Evolutionary conservation across 768 basidiomycete genomes (phyloP).

Genomic region (Lentinula raphanica): DNA sequence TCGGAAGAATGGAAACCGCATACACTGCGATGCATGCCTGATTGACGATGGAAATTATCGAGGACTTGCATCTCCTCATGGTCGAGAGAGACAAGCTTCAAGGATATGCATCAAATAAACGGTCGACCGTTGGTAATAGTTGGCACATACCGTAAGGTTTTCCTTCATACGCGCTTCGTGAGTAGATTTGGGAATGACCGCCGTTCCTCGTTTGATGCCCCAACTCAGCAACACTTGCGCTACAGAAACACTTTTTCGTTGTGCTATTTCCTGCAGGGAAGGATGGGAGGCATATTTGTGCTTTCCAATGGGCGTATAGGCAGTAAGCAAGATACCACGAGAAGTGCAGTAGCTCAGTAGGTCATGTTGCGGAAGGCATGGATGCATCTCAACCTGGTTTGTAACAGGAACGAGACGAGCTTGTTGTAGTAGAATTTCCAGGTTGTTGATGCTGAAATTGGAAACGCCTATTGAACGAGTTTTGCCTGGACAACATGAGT

Average conservation of each 20-base stretch:
- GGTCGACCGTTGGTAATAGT: background rate
- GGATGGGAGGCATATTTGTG: conserved; percentile 22
- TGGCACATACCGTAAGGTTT: conserved; percentile 32
- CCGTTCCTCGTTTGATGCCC: conserved; percentile 48
- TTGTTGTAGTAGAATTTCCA: conserved; percentile 29
- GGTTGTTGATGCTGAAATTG: conserved; percentile 42
- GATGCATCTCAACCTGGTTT: conserved; percentile 42
- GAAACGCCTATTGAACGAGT: conserved; percentile 41
- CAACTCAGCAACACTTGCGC: conserved; percentile 54
- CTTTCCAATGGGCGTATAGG: conserved; percentile 42
- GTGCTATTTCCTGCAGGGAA: conserved; percentile 22
- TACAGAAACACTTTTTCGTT: conserved; percentile 21
- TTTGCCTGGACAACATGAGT: conserved; percentile 23
- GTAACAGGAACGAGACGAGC: conserved; percentile 36
- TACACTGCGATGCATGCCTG: conserved; percentile 33
- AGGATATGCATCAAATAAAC: conserved; percentile 12
- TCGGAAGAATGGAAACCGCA: conserved; percentile 26
- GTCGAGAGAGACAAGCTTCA: conserved; percentile 23
- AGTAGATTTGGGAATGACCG: conserved; percentile 51
- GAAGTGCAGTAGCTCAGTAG: conserved; percentile 36
- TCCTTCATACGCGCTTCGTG: conserved; percentile 34
- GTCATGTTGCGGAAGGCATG: conserved; percentile 38
- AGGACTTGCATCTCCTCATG: conserved; percentile 33
- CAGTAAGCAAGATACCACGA: conserved; percentile 39
- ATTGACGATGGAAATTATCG: conserved; percentile 31